Conservation (phyloP, 768 basidiomycete genomes). For the Lactarius hengduanensis region DNA sequence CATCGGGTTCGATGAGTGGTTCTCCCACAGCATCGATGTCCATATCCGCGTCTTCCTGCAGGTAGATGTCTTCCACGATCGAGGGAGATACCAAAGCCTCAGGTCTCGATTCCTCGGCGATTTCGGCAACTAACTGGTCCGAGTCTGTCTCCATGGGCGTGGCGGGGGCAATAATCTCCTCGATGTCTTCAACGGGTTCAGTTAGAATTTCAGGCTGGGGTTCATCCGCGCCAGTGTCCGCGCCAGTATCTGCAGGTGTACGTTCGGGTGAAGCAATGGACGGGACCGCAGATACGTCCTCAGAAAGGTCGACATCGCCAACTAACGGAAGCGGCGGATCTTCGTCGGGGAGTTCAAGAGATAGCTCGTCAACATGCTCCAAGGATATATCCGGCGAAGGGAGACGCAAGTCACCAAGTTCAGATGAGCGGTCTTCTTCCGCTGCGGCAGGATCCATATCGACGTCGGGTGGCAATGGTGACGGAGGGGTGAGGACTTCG, state of each 20-base stretch:
- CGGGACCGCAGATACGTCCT: background rate
- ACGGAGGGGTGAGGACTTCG: conserved; percentile 29
- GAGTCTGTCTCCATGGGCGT: conserved; percentile 8
- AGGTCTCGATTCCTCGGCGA: conserved; percentile 1
- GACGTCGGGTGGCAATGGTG: conserved; percentile 5
- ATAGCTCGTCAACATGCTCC: conserved; percentile 14
- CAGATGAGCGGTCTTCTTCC: conserved; percentile 13
- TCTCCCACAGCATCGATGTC: conserved; percentile 17
- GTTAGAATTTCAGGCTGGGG: conserved; percentile 8
- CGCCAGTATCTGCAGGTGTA: background rate
- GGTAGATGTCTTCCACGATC: background rate
- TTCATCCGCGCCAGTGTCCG: background rate
- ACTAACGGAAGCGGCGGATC: conserved; percentile 5
- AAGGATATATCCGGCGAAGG: conserved; percentile 17
- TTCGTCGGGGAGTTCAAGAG: conserved; percentile 11
- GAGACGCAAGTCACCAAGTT: background rate
- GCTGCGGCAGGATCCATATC: conserved; percentile 3
- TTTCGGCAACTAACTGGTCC: background rate
- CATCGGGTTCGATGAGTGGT: conserved; percentile 1
- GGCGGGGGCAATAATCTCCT: background rate
- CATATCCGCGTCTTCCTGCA: conserved; percentile 13
- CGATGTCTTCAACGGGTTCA: conserved; percentile 6
- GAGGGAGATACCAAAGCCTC: conserved; percentile 6
- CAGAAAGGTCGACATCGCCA: background rate
- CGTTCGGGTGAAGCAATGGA: conserved; percentile 5